Conservation (phyloP, 108 stramenopile genomes). For the Nitzschia putrida region DNA sequence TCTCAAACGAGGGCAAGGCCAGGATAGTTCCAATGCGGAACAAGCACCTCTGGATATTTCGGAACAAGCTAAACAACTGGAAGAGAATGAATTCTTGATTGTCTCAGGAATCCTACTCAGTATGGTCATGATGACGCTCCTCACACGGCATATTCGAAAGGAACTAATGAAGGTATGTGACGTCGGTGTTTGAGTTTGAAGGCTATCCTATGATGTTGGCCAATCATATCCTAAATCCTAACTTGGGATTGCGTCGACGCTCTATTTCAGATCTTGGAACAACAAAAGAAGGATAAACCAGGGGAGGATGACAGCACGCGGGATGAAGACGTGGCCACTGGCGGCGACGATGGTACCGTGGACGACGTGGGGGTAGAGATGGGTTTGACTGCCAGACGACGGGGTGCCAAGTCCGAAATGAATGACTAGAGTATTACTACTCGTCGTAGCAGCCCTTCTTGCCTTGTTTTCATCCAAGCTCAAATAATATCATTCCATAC, state of each 20-base stretch:
- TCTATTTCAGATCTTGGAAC: slow-evolving; percentile 52
- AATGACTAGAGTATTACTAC: background rate
- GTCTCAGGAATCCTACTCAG: slow-evolving; percentile 58
- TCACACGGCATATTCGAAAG: slow-evolving; percentile 65
- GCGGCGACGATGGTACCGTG: background rate
- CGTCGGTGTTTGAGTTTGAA: background rate
- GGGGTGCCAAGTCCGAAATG: slow-evolving; percentile 15
- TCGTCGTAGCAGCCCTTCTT: background rate
- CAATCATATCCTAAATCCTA: background rate
- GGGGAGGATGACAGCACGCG: slow-evolving; percentile 10
- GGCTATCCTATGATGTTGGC: background rate
- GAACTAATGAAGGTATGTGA: slow-evolving; percentile 71
- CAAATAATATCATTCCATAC: no score
- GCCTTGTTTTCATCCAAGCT: no score
- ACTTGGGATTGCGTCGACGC: no score
- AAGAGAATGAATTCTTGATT: slow-evolving; percentile 66
- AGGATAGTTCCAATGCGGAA: slow-evolving; percentile 13
- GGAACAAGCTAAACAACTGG: slow-evolving; percentile 53
- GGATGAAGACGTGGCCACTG: background rate
- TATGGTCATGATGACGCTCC: slow-evolving; percentile 68
- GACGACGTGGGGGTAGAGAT: slow-evolving; percentile 22
- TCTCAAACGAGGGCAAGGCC: slow-evolving; percentile 25
- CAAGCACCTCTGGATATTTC: background rate
- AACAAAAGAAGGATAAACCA: slow-evolving; percentile 72
- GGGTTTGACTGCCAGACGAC: slow-evolving; percentile 21